A percentile compares a stretch with the other conserved stretches of the same genome.
Conservation (phyloP, 805 yeast species). For the Millerozyma miso region DNA sequence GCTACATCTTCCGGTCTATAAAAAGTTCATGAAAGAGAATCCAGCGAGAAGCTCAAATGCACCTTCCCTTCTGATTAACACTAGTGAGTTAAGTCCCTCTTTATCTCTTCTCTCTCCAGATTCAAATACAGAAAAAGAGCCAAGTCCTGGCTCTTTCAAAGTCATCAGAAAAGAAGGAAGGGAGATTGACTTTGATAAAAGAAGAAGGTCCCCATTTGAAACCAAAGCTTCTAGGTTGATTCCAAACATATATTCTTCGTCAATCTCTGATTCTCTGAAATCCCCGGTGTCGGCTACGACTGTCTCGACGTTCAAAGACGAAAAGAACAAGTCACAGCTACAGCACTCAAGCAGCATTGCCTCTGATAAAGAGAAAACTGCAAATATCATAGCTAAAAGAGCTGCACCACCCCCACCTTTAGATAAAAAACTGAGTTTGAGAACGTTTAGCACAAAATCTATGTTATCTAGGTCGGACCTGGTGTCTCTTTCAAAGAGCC, state of each 20-base stretch:
- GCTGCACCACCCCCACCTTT: constrained; percentile 69
- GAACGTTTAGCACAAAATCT: constrained; percentile 1
- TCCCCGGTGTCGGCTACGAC: constrained; percentile 38
- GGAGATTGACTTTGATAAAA: constrained; percentile 79
- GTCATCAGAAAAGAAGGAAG: constrained; percentile 61
- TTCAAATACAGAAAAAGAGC: background rate
- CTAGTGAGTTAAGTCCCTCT: constrained; percentile 5
- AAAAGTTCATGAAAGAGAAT: constrained; percentile 4
- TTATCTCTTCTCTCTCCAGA: constrained; percentile 4
- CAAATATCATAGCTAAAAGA: constrained; percentile 58
- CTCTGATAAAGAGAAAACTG: constrained; percentile 7
- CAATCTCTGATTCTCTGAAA: constrained; percentile 21
- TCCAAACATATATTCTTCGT: constrained; percentile 32
- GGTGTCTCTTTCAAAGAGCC: constrained; percentile 9
- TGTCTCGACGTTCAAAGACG: constrained; percentile 23
- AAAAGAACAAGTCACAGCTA: constrained; percentile 1
- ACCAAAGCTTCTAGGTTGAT: constrained; percentile 38
- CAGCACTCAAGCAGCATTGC: constrained; percentile 1
- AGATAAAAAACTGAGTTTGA: constrained; percentile 10
- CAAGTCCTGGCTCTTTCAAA: constrained; percentile 47
- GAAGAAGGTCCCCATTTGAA: constrained; percentile 71
- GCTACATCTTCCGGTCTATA: constrained; percentile 11
- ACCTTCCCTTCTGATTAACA: constrained; percentile 15
- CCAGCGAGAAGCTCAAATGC: constrained; percentile 3
- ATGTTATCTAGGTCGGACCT: constrained; percentile 4